These are phyloP conservation scores for Pseudocohnilembus persalinus DNA, from an alignment of 169 alveolate species.

Conservation along the genomic window DNA sequence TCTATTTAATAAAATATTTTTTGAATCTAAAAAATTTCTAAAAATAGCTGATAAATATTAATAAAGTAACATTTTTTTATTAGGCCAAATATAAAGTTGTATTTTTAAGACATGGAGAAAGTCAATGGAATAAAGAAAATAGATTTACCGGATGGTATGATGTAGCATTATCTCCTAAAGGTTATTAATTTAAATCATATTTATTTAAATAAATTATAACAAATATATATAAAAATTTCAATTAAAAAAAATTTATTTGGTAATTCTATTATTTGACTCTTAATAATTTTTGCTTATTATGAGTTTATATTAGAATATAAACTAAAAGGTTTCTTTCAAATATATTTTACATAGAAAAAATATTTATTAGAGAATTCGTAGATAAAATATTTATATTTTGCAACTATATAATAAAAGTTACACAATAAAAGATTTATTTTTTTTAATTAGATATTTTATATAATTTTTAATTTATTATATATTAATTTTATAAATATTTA, in stretches of 20 bases:
- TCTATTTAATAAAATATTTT: no score
- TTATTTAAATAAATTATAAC: background rate
- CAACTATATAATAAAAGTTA: no score
- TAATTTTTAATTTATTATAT: background rate
- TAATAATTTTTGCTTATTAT: no score
- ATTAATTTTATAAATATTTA: background rate
- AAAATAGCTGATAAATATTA: background rate
- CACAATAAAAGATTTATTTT: background rate
- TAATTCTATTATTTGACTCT: no score
- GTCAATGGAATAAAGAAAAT: constrained; percentile 95
- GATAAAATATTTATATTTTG: no score
- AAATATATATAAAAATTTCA: background rate
- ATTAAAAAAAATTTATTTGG: background rate
- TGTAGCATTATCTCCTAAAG: constrained; percentile 92
- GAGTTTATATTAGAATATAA: no score
- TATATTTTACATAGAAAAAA: no score
- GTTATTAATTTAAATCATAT: background rate
- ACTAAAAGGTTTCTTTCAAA: no score
- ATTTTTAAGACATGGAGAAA: constrained; percentile 93
- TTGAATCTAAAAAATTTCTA: background rate
- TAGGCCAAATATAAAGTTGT: constrained; percentile 56
- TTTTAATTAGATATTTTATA: background rate
- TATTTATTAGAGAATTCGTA: no score
- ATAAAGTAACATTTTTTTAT: background rate
- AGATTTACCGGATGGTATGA: constrained; percentile 99